phyloP scores from a whole-genome alignment of 2,329 filamentous ascomycete genomes.

The Hansfordia pulvinata region DNA sequence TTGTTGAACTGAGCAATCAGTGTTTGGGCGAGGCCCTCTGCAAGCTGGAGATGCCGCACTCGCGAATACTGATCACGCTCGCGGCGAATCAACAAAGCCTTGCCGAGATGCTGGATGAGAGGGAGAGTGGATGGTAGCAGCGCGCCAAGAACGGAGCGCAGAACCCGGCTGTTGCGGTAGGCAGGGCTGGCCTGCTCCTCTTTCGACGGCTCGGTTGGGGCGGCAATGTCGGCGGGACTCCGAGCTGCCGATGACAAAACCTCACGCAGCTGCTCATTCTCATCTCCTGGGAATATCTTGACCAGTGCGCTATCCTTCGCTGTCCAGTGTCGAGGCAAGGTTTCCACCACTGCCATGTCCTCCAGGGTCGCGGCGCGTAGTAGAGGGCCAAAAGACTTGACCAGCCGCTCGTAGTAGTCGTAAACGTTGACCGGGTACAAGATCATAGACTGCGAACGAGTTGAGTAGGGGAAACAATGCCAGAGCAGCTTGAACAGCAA shows the following conservation, averaged over 20 bases:
- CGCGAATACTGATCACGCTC: constrained; percentile 49
- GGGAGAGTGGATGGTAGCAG: constrained; percentile 70
- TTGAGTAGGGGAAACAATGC: constrained; percentile 58
- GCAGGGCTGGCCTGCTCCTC: constrained; percentile 19
- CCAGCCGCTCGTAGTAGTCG: constrained; percentile 66
- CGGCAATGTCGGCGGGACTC: constrained; percentile 9
- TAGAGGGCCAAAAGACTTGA: constrained; percentile 63
- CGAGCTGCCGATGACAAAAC: constrained; percentile 11
- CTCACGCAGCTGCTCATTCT: constrained; percentile 12
- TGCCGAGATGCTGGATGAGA: constrained; percentile 77
- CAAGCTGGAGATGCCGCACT: constrained; percentile 39
- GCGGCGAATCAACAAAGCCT: constrained; percentile 63
- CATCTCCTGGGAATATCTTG: constrained; percentile 9
- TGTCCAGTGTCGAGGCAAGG: constrained; percentile 59
- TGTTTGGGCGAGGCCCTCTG: constrained; percentile 56
- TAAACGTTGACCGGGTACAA: constrained; percentile 71
- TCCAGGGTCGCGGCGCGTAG: constrained; percentile 75
- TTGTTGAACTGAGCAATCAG: constrained; percentile 52
- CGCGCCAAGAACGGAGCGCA: constrained; percentile 65
- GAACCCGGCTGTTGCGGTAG: constrained; percentile 63
- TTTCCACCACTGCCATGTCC: constrained; percentile 60
- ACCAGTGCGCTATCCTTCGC: constrained; percentile 15
- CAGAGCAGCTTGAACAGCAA: constrained; percentile 63
- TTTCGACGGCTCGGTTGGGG: constrained; percentile 7
- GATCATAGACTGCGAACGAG: constrained; percentile 47